A percentile compares a stretch with the other conserved stretches of the same genome.
Evolutionary conservation across 192 early-diverging fungal species (phyloP).

Genomic region (Coemansia sp.): DNA sequence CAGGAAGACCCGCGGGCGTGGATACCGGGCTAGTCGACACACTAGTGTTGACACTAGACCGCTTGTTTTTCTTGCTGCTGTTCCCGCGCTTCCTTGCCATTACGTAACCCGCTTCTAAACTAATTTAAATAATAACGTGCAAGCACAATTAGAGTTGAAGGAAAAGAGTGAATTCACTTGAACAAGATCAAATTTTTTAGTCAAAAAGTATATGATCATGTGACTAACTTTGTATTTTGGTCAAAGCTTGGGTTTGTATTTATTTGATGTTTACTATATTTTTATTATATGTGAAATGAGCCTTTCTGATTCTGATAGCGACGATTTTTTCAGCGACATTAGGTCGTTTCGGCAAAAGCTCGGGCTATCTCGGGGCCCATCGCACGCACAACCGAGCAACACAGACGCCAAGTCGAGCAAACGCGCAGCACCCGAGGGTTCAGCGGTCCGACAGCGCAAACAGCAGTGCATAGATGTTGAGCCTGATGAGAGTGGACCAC

Average conservation of each 20-base stretch:
- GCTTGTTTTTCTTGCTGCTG: slow-evolving; percentile 31
- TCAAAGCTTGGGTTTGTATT: not conserved
- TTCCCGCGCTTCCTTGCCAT: slow-evolving; percentile 43
- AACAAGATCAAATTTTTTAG: not conserved
- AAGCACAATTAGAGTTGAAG: not conserved
- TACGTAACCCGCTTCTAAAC: not conserved
- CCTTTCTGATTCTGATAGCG: slow-evolving; percentile 39
- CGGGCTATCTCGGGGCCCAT: slow-evolving; percentile 11
- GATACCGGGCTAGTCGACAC: slow-evolving; percentile 17
- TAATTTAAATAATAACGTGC: not conserved
- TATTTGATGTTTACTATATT: not conserved
- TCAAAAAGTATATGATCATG: not conserved
- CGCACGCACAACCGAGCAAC: not conserved
- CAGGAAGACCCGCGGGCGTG: slow-evolving; percentile 4
- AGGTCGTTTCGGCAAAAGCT: slow-evolving; percentile 27
- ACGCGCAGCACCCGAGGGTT: not conserved
- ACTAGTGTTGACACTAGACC: slow-evolving; percentile 26
- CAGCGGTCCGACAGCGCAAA: not conserved
- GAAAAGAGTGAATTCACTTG: not conserved
- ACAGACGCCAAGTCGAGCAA: not conserved
- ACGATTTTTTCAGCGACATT: slow-evolving; percentile 46
- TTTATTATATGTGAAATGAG: slow-evolving; percentile 6
- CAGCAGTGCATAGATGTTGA: not conserved
- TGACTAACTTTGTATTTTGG: not conserved
- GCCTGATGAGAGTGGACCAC: not conserved